phyloP scores from a whole-genome alignment of 108 stramenopile genomes.

The Cylindrotheca fusiformis region DNA sequence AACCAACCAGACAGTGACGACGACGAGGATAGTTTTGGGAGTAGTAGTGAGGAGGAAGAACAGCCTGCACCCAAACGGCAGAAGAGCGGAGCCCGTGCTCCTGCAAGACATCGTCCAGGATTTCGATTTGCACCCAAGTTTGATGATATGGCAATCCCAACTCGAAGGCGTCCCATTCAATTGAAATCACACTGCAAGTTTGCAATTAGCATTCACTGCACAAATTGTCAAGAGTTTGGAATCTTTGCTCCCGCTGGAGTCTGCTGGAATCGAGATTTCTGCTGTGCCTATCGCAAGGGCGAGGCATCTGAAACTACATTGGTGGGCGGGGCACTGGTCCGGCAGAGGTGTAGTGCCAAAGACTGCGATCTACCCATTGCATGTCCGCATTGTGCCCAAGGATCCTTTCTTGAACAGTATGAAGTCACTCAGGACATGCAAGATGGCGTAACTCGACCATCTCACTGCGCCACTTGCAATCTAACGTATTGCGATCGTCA shows the following conservation, averaged over 20 bases:
- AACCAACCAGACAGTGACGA: too few species aligned
- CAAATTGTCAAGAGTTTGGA: constrained; percentile 6
- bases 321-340: constrained; percentile 1
- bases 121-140: constrained; percentile 4
- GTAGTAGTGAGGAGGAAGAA: too few species aligned
- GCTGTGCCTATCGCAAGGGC: neutral
- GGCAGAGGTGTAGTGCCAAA: constrained; percentile 1
- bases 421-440: neutral
- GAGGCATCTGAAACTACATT: neutral
- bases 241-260: constrained; percentile 9
- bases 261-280: neutral
- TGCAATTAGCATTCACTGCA: constrained; percentile 8
- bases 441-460: neutral
- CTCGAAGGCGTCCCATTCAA: neutral
- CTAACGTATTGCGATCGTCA: constrained; percentile 3
- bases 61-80: too few species aligned
- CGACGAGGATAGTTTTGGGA: too few species aligned
- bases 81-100: too few species aligned
- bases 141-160: constrained; percentile 10
- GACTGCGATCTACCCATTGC: constrained; percentile 1
- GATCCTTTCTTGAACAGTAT: neutral
- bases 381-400: constrained; percentile 9
- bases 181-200: constrained; percentile 2
- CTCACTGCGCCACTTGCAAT: constrained; percentile 3
- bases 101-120: neutral